Evolutionary conservation across 2,329 filamentous ascomycete species (phyloP).

Genomic region (Fusarium circinatum): DNA sequence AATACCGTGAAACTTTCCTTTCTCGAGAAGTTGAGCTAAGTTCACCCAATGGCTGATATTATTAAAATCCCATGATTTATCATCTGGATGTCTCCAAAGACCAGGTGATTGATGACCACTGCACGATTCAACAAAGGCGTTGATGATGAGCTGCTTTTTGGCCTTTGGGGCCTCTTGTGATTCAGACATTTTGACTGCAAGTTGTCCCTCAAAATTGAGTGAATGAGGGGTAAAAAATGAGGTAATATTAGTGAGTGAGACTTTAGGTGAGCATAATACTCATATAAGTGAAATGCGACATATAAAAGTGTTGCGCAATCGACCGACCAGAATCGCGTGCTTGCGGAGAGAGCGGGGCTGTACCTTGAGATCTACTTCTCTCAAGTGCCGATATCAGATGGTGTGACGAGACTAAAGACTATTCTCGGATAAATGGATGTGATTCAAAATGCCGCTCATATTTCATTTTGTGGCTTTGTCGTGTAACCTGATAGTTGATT

Average conservation of each 20-base stretch:
- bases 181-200: slow-evolving; percentile 24
- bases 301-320: neutral
- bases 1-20: slow-evolving; percentile 72
- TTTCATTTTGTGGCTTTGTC: neutral
- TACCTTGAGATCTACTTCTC: neutral
- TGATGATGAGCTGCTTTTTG: slow-evolving; percentile 55
- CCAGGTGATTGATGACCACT: slow-evolving; percentile 60
- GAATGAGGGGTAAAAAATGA: neutral
- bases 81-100: slow-evolving; percentile 70
- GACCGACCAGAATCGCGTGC: neutral
- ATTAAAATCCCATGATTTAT: slow-evolving; percentile 71
- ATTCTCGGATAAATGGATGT: neutral
- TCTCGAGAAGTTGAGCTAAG: slow-evolving; percentile 68
- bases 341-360: slow-evolving; percentile 11
- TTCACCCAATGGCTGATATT: slow-evolving; percentile 69
- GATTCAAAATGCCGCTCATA: too few species aligned
- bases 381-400: neutral
- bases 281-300: neutral
- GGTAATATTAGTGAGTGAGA: neutral
- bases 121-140: slow-evolving; percentile 56
- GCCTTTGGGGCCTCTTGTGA: neutral
- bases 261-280: neutral
- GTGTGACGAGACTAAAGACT: neutral
- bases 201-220: neutral
- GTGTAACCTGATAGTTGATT: neutral